Evolutionary conservation across 306 rosid genomes (phyloP).

Genomic region (Quercus aquifolioides): DNA sequence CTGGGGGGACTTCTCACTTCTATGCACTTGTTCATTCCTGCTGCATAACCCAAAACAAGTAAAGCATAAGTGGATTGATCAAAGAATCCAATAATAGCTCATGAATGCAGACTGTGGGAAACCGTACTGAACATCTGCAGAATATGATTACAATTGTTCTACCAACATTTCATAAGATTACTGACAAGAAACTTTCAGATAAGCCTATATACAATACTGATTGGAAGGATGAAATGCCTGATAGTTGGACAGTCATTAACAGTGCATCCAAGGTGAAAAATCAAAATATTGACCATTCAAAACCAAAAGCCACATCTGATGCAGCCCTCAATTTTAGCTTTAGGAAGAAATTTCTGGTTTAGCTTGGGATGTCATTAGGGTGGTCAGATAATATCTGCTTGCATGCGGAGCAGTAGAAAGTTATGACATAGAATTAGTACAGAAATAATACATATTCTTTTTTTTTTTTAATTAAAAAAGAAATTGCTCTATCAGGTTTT

Average conservation of each 20-base stretch:
- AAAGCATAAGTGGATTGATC: background rate
- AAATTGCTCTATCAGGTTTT: too few relatives aligned
- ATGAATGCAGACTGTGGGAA: background rate
- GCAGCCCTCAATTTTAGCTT: background rate
- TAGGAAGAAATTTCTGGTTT: background rate
- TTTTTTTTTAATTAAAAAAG: too few relatives aligned
- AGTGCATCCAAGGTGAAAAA: background rate
- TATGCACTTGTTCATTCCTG: constrained; percentile 18
- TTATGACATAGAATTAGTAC: too few relatives aligned
- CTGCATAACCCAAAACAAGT: background rate
- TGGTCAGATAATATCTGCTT: background rate
- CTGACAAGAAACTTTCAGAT: background rate
- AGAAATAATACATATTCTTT: too few relatives aligned
- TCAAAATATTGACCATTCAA: background rate
- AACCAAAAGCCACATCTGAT: background rate
- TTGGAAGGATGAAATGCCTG: background rate
- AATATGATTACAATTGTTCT: background rate
- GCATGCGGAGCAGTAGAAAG: background rate
- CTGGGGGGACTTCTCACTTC: constrained; percentile 37
- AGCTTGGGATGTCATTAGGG: background rate
- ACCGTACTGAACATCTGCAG: background rate
- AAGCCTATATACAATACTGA: background rate
- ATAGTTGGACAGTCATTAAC: background rate
- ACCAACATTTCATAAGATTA: background rate
- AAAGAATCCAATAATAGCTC: background rate